Evolutionary conservation across 2,329 filamentous ascomycete genomes (phyloP).

Genomic region (Aspergillus amoenus): DNA sequence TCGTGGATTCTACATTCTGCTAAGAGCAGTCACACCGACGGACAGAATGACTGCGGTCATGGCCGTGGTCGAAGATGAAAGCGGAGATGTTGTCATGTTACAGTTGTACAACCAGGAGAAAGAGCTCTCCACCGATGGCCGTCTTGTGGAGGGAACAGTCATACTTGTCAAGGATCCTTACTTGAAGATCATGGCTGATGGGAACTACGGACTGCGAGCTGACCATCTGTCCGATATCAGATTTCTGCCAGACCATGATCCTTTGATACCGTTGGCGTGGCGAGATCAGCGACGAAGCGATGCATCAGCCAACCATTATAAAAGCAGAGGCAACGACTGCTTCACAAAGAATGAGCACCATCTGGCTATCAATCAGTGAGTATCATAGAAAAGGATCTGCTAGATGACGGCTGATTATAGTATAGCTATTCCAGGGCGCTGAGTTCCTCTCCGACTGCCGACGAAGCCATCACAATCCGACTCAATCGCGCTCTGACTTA

Average conservation of each 20-base stretch:
- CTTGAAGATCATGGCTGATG: constrained; percentile 44
- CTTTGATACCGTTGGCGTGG: constrained; percentile 45
- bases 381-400: background rate
- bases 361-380: constrained; percentile 29
- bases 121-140: constrained; percentile 32
- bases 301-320: constrained; percentile 14
- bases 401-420: constrained; percentile 4
- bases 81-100: constrained; percentile 35
- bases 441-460: constrained; percentile 29
- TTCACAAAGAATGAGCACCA: constrained; percentile 14
- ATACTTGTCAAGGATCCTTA: constrained; percentile 57
- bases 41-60: constrained; percentile 33
- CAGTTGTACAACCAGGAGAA: constrained; percentile 46
- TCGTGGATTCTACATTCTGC: constrained; percentile 35
- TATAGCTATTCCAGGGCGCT: constrained; percentile 42
- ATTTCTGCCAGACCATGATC: constrained; percentile 36
- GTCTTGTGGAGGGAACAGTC: constrained; percentile 35
- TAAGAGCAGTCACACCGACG: constrained; percentile 32
- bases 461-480: constrained; percentile 35
- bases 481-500: constrained; percentile 40
- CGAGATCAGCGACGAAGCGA: constrained; percentile 1
- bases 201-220: constrained; percentile 48
- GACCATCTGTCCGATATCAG: constrained; percentile 57
- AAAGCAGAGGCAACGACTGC: constrained; percentile 35
- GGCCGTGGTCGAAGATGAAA: constrained; percentile 44